Evolutionary conservation across 352 stramenopile genomes (phyloP).

Genomic region (Globisporangium yorkense): DNA sequence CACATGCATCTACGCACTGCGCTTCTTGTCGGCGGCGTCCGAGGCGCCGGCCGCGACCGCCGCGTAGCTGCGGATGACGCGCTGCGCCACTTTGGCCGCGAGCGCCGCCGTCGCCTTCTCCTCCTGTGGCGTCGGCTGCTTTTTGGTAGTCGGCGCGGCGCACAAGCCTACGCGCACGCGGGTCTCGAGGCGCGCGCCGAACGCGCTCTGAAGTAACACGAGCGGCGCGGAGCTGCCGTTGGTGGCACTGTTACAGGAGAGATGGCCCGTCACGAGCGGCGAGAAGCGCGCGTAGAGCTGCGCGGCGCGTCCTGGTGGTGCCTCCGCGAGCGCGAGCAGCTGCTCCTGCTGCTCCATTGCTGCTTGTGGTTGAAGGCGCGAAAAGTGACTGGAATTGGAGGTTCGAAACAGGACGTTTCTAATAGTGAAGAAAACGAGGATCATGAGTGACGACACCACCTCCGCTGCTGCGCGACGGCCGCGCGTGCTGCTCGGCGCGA

Average conservation of each 20-base stretch:
- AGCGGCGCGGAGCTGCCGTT: neutral
- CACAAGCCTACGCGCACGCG: conserved; percentile 8
- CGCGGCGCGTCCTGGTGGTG: conserved; percentile 10
- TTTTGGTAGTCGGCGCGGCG: neutral
- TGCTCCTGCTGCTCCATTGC: conserved; percentile 17
- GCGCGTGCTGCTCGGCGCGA: conserved; percentile 68
- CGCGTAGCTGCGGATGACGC: conserved; percentile 54
- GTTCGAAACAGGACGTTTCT: neutral
- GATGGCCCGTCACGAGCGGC: conserved; percentile 6
- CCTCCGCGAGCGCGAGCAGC: conserved; percentile 16
- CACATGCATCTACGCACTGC: conserved; percentile 7
- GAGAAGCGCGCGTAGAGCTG: conserved; percentile 12
- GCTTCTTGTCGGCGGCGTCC: conserved; percentile 13
- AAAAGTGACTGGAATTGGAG: neutral
- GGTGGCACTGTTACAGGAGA: neutral
- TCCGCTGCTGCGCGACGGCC: conserved; percentile 10
- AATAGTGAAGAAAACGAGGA: neutral
- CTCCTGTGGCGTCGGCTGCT: neutral
- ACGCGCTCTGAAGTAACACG: conserved; percentile 4
- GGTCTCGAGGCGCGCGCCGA: conserved; percentile 9
- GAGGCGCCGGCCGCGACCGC: neutral
- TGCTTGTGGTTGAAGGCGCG: neutral
- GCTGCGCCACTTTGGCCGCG: conserved; percentile 53
- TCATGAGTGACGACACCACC: neutral
- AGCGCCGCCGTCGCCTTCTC: conserved; percentile 34